Base-by-base conservation (phyloP, 192 early-diverging fungal species). In the Chytriomyces hyalinus region DNA sequence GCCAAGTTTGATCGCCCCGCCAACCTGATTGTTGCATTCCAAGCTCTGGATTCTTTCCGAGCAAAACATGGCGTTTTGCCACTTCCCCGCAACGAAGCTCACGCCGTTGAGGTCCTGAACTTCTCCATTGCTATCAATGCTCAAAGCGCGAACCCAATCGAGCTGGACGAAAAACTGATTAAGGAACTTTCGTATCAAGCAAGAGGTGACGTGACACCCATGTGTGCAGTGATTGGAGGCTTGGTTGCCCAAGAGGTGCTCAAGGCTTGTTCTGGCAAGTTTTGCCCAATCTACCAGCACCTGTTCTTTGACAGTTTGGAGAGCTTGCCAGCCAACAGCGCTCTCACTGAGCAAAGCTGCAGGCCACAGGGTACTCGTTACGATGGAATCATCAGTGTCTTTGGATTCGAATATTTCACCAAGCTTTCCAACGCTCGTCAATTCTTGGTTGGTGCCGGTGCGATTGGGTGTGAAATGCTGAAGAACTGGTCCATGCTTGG, bases 401-500 rank as follows among this genome's bases (percentile, higher is more conserved):
- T 98, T 88, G 98, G 98, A 43, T 83, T 82, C 67, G 90, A 93
- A 60, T 99, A 96, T 88, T 95, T 97, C 82, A 86, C 93, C 47
- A 90, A 89, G 73, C 88, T 99, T 62, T 85, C 91, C 17, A 94
- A 98, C 82, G 88, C 91, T 51, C 90, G 92, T 67, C 91, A 97
- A 81, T 98, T 99, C 89, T 73, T 99, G 45, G 97, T 99, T 70
- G 98, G 98, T 66, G 92, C 98, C 51, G 98, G 98, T 46, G 98
- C 97, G 6, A 98, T 99, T 83, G 98, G 98, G 59, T 99, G 98
- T 85, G 98, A 99, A 84, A 97, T 99, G 96, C 88, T 99, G 48
- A 99, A 99, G 87, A 98, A 98, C 85, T 98, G 96, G 95, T 95
- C 97, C 43, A 92, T 99, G 94, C 89, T 95, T 47, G 97, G 96